phyloP scores from a whole-genome alignment of 1,284 basidiomycete genomes.

The Melampsora abietis-canadensis region DNA sequence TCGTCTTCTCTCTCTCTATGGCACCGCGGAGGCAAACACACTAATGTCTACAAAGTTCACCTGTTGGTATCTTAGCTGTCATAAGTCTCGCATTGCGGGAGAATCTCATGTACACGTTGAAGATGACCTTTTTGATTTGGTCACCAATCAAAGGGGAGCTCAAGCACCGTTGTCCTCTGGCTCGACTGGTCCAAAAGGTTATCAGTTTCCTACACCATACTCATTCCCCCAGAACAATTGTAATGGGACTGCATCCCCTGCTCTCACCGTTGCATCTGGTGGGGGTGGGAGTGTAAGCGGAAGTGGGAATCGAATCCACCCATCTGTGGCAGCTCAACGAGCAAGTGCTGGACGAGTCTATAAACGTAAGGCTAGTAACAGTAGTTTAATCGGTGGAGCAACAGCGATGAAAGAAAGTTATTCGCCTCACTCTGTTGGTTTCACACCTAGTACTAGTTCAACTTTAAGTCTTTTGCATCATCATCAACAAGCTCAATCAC shows the following conservation, averaged over 20 bases:
- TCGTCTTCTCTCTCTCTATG: background rate
- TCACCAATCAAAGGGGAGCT: conserved; percentile 1
- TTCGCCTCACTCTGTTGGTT: conserved; percentile 5
- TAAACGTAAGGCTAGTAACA: conserved; percentile 41
- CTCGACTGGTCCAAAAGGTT: conserved; percentile 15
- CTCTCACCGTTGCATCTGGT: conserved; percentile 35
- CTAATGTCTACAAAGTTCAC: too few species aligned
- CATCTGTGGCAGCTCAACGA: conserved; percentile 41
- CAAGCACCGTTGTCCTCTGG: conserved; percentile 27
- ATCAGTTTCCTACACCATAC: conserved; percentile 12
- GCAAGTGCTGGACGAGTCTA: conserved; percentile 40
- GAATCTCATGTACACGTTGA: conserved; percentile 41
- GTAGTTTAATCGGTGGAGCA: conserved; percentile 17
- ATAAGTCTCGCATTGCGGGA: conserved; percentile 37
- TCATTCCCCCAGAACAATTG: background rate
- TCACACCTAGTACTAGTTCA: conserved; percentile 1
- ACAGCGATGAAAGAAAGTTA: conserved; percentile 1
- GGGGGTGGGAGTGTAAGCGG: conserved; percentile 14
- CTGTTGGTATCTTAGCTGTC: conserved; percentile 26
- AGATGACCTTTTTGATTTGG: conserved; percentile 40
- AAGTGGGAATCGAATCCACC: conserved; percentile 32
- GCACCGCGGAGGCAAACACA: too few species aligned
- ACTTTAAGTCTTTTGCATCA: background rate
- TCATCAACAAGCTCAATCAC: conserved; percentile 9
- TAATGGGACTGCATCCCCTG: conserved; percentile 20